phyloP scores from a whole-genome alignment of 257 asterid species.

The Solanum pinnatisectum region DNA sequence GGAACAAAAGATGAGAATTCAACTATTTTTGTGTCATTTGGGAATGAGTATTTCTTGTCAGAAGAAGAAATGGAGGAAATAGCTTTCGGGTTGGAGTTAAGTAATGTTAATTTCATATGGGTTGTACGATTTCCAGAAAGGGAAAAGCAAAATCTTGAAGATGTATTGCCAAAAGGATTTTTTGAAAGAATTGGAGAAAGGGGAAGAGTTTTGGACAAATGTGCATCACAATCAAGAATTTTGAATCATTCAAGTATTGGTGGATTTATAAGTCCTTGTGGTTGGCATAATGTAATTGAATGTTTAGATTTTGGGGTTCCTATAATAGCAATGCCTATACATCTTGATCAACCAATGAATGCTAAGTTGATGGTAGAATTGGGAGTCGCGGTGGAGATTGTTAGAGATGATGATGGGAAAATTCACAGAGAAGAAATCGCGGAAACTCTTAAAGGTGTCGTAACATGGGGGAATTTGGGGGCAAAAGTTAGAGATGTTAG shows the following conservation, averaged over 20 bases:
- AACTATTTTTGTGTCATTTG: slow-evolving; percentile 36
- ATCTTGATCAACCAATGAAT: slow-evolving; percentile 36
- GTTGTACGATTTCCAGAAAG: slow-evolving; percentile 29
- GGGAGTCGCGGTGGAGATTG: slow-evolving; percentile 32
- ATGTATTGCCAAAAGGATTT: slow-evolving; percentile 25
- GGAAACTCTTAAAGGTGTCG: slow-evolving; percentile 11
- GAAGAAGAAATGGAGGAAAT: slow-evolving; percentile 38
- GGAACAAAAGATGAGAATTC: slow-evolving; percentile 16
- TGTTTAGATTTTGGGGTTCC: slow-evolving; percentile 35
- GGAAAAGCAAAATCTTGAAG: not conserved
- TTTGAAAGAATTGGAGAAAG: slow-evolving; percentile 15
- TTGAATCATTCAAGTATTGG: slow-evolving; percentile 18
- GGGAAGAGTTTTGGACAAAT: slow-evolving; percentile 29
- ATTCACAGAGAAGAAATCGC: slow-evolving; percentile 12
- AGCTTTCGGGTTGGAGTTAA: slow-evolving; percentile 30
- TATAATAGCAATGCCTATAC: slow-evolving; percentile 32
- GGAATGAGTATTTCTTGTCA: slow-evolving; percentile 34
- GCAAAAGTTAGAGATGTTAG: slow-evolving; percentile 4
- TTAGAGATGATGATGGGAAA: slow-evolving; percentile 13
- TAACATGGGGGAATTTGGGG: slow-evolving; percentile 14
- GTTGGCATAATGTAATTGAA: slow-evolving; percentile 34
- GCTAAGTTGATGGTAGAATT: slow-evolving; percentile 32
- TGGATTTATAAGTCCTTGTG: slow-evolving; percentile 36
- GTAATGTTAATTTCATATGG: slow-evolving; percentile 33
- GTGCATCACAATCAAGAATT: slow-evolving; percentile 29